Conservation (phyloP, 495 filamentous ascomycete species). For the Massariosphaeria phaeospora region DNA sequence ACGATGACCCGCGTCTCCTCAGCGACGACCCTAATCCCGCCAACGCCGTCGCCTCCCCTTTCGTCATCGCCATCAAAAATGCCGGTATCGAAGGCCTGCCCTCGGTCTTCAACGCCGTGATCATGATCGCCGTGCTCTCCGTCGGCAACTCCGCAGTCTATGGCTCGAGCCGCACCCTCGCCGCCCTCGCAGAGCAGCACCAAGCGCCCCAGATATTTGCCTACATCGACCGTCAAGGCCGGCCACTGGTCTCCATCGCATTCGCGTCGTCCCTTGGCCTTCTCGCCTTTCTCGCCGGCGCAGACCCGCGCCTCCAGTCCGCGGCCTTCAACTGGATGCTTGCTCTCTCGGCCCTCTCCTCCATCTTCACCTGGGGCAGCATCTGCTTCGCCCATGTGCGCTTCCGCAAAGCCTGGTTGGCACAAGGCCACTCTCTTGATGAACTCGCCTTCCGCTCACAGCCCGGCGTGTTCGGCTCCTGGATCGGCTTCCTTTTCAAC, state of each 20-base stretch:
- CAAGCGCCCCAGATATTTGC: conserved; percentile 40
- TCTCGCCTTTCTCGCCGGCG: conserved; percentile 72
- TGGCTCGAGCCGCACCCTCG: conserved; percentile 41
- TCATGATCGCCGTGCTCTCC: conserved; percentile 41
- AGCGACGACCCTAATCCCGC: conserved; percentile 4
- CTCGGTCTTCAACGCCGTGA: conserved; percentile 42
- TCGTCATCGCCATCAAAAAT: conserved; percentile 40
- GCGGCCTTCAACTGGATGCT: conserved; percentile 82
- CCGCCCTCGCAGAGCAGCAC: conserved; percentile 40
- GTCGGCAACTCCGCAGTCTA: conserved; percentile 41
- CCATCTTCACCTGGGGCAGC: conserved; percentile 89
- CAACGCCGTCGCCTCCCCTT: conserved; percentile 36
- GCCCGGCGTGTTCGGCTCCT: conserved; percentile 75
- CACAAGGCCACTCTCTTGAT: conserved; percentile 62
- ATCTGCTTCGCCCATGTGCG: conserved; percentile 88
- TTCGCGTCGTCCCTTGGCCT: conserved; percentile 67
- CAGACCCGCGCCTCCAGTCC: conserved; percentile 50
- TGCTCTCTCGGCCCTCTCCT: conserved; percentile 79
- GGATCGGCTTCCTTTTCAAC: conserved; percentile 77
- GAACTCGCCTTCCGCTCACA: conserved; percentile 80
- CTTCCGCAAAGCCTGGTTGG: conserved; percentile 74
- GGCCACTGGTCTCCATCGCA: conserved; percentile 59
- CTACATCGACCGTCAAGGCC: conserved; percentile 41
- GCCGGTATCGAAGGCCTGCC: conserved; percentile 40
- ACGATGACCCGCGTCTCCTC: conserved; percentile 34